phyloP scores from a whole-genome alignment of 2,329 filamentous ascomycete genomes.

The Aspergillus arachidicola region DNA sequence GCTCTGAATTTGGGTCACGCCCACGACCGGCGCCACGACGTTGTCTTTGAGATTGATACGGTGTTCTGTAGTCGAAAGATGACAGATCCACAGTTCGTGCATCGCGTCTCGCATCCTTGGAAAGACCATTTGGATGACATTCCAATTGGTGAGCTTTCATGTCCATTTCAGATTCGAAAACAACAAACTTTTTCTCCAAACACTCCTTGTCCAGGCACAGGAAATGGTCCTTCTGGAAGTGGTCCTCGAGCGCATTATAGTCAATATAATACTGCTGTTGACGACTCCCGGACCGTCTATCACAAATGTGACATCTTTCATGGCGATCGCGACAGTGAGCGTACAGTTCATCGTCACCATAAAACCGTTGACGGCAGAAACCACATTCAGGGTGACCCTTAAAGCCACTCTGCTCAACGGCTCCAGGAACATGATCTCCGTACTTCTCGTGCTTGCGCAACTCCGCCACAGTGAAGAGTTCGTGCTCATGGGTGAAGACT shows the following conservation, averaged over 20 bases:
- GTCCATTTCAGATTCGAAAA: slow-evolving; percentile 93
- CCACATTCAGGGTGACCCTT: slow-evolving; percentile 92
- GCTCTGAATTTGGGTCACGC: slow-evolving; percentile 83
- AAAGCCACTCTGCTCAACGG: slow-evolving; percentile 91
- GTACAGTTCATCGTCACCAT: slow-evolving; percentile 93
- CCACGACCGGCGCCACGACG: slow-evolving; percentile 68
- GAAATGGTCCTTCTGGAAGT: slow-evolving; percentile 87
- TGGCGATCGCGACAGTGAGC: slow-evolving; percentile 91
- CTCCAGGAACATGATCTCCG: slow-evolving; percentile 88
- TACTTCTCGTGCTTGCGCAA: slow-evolving; percentile 84
- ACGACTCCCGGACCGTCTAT: slow-evolving; percentile 63
- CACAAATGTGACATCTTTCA: slow-evolving; percentile 93
- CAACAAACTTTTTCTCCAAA: slow-evolving; percentile 94
- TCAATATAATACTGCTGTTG: slow-evolving; percentile 89
- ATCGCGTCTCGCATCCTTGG: slow-evolving; percentile 82
- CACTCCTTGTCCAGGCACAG: slow-evolving; percentile 84
- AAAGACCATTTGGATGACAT: slow-evolving; percentile 75
- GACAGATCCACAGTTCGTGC: slow-evolving; percentile 85
- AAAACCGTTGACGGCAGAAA: slow-evolving; percentile 90
- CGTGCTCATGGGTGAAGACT: slow-evolving; percentile 97
- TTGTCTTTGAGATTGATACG: slow-evolving; percentile 66
- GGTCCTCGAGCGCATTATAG: slow-evolving; percentile 81
- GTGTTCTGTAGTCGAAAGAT: slow-evolving; percentile 74
- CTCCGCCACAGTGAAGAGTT: slow-evolving; percentile 80
- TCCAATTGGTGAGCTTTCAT: slow-evolving; percentile 90